Evolutionary conservation across 352 stramenopile species (phyloP).

Genomic region (Pythium coloratum): DNA sequence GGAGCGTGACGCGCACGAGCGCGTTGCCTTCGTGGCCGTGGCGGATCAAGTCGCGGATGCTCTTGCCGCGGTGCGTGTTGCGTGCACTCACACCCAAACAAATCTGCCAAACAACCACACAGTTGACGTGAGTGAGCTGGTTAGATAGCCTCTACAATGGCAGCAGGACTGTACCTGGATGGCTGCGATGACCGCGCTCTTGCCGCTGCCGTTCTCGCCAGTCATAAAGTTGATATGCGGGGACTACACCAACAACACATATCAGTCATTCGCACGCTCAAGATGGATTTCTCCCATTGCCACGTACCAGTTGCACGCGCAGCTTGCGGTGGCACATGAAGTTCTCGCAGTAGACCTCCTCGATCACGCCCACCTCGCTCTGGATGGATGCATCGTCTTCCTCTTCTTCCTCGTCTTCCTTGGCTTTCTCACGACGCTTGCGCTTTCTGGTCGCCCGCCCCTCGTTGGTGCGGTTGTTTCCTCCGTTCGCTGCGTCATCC

Average conservation of each 20-base stretch:
- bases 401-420: constrained; percentile 31
- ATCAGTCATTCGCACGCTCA: not conserved
- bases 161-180: constrained; percentile 94
- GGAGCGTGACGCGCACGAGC: constrained; percentile 92
- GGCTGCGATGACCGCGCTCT: constrained; percentile 96
- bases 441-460: constrained; percentile 26
- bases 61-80: constrained; percentile 93
- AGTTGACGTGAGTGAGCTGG: too few relatives aligned
- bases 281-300: not conserved
- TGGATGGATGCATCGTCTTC: not conserved
- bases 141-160: constrained; percentile 30
- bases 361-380: constrained; percentile 92
- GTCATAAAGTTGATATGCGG: constrained; percentile 88
- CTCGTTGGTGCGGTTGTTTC: constrained; percentile 24
- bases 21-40: constrained; percentile 86
- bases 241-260: constrained; percentile 24
- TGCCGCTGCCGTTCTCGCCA: constrained; percentile 94
- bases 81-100: constrained; percentile 93
- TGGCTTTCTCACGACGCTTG: constrained; percentile 14
- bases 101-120: constrained; percentile 63
- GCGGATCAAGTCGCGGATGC: constrained; percentile 95
- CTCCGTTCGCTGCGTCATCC: not conserved
- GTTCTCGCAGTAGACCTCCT: constrained; percentile 96
- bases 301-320: constrained; percentile 73
- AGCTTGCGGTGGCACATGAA: constrained; percentile 98